A percentile compares a stretch with the other conserved stretches of the same genome.
Evolutionary conservation across 768 basidiomycete species (phyloP).

Genomic region (Serendipita indica): DNA sequence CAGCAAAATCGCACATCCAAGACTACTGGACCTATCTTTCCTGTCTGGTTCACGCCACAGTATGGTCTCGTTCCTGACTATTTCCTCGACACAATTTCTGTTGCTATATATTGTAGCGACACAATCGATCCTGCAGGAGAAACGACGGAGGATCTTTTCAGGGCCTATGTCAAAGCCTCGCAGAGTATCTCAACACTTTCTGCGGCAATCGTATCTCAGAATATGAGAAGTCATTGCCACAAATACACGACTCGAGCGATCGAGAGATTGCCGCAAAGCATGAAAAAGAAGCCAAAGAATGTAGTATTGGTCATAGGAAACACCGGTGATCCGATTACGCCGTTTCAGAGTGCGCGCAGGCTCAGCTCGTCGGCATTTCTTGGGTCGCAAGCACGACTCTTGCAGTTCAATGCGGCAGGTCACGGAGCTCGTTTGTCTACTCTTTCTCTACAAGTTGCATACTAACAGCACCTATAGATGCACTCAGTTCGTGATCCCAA

Average conservation of each 20-base stretch:
- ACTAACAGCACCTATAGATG: too few species aligned
- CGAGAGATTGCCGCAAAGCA: not conserved
- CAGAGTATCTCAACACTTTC: not conserved
- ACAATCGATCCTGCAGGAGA: not conserved
- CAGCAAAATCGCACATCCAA: not conserved
- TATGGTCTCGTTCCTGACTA: not conserved
- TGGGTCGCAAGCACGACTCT: not conserved
- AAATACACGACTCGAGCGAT: not conserved
- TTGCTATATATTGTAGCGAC: not conserved
- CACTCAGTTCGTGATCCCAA: too few species aligned
- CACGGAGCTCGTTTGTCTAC: too few species aligned
- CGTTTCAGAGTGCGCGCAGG: not conserved
- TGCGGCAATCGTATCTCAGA: not conserved
- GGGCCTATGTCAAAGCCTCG: not conserved
- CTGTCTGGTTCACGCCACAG: not conserved
- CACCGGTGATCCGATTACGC: not conserved
- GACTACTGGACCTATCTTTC: not conserved
- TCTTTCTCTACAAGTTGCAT: too few species aligned
- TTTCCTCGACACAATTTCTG: not conserved
- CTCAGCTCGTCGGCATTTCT: not conserved
- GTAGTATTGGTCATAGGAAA: slow-evolving; percentile 1
- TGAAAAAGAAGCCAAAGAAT: slow-evolving; percentile 3
- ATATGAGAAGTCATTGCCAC: not conserved
- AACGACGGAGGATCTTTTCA: not conserved
- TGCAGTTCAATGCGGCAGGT: not conserved